These are phyloP conservation scores for Xylariaceae sp. DNA, from an alignment of 2,329 filamentous ascomycete species.

Conservation along the genomic window DNA sequence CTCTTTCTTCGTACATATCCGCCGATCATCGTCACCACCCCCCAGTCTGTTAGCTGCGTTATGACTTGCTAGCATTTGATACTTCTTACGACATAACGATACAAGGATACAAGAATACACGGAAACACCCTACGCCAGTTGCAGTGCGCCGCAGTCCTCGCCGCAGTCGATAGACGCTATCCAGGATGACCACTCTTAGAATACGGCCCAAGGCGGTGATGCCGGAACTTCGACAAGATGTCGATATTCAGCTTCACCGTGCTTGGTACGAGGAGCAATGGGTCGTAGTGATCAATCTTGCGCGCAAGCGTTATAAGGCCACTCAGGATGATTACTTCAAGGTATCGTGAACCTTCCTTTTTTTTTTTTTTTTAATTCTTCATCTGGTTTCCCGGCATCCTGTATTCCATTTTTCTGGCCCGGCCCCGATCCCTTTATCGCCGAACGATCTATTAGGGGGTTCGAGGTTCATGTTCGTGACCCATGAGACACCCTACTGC, in stretches of 20 bases:
- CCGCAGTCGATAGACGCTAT: not conserved
- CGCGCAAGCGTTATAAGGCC: slow-evolving; percentile 45
- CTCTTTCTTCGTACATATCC: no score
- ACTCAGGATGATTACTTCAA: slow-evolving; percentile 50
- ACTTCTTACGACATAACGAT: no score
- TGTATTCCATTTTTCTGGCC: not conserved
- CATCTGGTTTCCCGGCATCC: not conserved
- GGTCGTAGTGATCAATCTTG: slow-evolving; percentile 45
- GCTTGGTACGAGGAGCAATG: slow-evolving; percentile 52
- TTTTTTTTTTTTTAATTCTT: slow-evolving; percentile 2
- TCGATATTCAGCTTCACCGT: slow-evolving; percentile 39
- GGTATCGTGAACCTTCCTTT: slow-evolving; percentile 36
- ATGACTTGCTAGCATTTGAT: no score
- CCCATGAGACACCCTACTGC: not conserved
- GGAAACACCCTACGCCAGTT: no score
- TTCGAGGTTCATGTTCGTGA: not conserved
- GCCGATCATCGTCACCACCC: no score
- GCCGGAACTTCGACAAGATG: slow-evolving; percentile 3
- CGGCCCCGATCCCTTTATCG: not conserved
- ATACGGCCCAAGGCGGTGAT: not conserved
- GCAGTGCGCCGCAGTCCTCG: not conserved
- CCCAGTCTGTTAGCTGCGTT: no score
- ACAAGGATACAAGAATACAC: no score
- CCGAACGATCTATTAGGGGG: not conserved
- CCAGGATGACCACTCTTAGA: not conserved